A percentile compares a stretch with the other conserved stretches of the same genome.
phyloP scores from a whole-genome alignment of 805 yeast species.

The Blastobotrys terrestris region DNA sequence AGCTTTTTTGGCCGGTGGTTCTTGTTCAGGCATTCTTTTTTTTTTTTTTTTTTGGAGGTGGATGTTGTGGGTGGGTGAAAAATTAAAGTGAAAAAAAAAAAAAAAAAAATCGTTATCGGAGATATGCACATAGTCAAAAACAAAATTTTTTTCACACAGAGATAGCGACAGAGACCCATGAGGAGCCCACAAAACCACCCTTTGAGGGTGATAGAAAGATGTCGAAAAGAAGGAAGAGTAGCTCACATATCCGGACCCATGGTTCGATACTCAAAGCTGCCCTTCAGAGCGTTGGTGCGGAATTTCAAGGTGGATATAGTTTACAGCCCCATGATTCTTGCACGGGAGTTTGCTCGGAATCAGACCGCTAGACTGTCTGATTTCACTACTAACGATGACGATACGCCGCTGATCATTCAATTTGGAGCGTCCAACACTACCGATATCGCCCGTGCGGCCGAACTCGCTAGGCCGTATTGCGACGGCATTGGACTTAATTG shows the following conservation, averaged over 20 bases:
- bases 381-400: slow-evolving; percentile 70
- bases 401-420: slow-evolving; percentile 75
- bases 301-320: slow-evolving; percentile 74
- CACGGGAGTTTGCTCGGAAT: slow-evolving; percentile 88
- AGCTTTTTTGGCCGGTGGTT: slow-evolving; percentile 23
- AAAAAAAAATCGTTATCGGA: not conserved
- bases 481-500: slow-evolving; percentile 95
- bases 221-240: slow-evolving; percentile 42
- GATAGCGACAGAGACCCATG: slow-evolving; percentile 2
- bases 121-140: not conserved
- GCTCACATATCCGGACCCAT: slow-evolving; percentile 83
- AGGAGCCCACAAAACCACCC: slow-evolving; percentile 48
- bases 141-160: not conserved
- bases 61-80: not conserved
- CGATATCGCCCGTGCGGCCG: slow-evolving; percentile 76
- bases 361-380: slow-evolving; percentile 75
- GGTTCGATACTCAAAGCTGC: slow-evolving; percentile 94
- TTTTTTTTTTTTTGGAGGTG: not conserved
- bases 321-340: slow-evolving; percentile 94
- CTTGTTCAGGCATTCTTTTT: not conserved
- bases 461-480: slow-evolving; percentile 82
- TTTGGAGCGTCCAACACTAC: slow-evolving; percentile 82
- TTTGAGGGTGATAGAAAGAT: slow-evolving; percentile 45
- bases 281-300: slow-evolving; percentile 76
- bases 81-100: not conserved